phyloP scores from a whole-genome alignment of 805 yeast genomes.

The Metschnikowia lachancei region DNA sequence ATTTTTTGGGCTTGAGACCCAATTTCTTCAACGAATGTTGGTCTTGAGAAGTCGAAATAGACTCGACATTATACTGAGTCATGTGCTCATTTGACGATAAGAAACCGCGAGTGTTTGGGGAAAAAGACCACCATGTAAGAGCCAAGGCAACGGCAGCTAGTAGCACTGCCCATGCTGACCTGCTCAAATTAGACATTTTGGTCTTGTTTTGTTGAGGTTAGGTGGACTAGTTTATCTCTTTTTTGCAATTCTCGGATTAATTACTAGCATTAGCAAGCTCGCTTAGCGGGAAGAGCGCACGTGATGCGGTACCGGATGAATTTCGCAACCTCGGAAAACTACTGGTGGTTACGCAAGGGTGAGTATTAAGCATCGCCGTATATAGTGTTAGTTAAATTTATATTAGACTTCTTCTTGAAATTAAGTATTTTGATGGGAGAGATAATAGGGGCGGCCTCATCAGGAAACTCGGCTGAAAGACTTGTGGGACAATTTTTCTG shows the following conservation, averaged over 20 bases:
- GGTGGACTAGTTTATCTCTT: not conserved
- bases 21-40: slow-evolving; percentile 11
- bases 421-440: too few relatives aligned
- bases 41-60: not conserved
- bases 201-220: not conserved
- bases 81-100: not conserved
- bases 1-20: slow-evolving; percentile 36
- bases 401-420: too few relatives aligned
- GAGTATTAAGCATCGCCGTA: too few relatives aligned
- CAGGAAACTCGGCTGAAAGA: too few relatives aligned
- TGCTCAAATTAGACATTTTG: not conserved
- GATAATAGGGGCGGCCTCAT: too few relatives aligned
- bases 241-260: not conserved
- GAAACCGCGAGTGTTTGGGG: not conserved
- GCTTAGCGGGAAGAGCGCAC: not conserved
- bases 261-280: not conserved
- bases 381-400: too few relatives aligned
- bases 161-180: slow-evolving; percentile 4
- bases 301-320: not conserved
- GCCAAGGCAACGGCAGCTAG: slow-evolving; percentile 1
- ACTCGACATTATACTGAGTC: slow-evolving; percentile 4
- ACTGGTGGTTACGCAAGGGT: too few relatives aligned
- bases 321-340: not conserved
- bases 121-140: slow-evolving; percentile 1
- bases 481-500: too few relatives aligned